phyloP scores from a whole-genome alignment of 1,139 yeast species.

The Geotrichum reessii region DNA sequence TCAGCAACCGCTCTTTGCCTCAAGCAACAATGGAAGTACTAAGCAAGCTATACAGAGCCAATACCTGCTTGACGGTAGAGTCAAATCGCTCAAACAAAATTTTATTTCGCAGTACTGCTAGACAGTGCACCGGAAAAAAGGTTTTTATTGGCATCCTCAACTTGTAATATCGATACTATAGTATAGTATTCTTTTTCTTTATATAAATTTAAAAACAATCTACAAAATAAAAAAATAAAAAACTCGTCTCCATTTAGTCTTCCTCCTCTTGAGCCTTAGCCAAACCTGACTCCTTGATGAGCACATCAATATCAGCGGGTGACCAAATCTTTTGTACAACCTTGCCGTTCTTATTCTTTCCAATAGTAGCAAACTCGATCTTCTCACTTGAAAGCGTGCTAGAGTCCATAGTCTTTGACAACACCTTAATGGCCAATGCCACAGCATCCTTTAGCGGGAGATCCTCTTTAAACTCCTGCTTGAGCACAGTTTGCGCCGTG shows the following conservation, averaged over 20 bases:
- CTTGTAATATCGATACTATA: background rate
- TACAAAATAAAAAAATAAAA: background rate
- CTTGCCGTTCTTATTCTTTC: conserved; percentile 45
- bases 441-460: conserved; percentile 72
- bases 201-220: background rate
- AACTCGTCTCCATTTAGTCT: conserved; percentile 27
- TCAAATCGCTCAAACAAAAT: background rate
- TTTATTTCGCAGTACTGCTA: background rate
- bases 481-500: conserved; percentile 90
- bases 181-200: background rate
- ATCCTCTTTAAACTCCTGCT: conserved; percentile 90
- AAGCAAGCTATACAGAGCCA: background rate
- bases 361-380: conserved; percentile 82
- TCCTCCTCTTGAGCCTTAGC: conserved; percentile 49
- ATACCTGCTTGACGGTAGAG: background rate
- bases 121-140: too few species aligned
- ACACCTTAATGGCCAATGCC: conserved; percentile 82
- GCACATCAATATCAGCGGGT: conserved; percentile 66
- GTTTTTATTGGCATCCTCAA: too few species aligned
- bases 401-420: conserved; percentile 91
- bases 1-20: background rate
- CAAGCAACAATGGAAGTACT: background rate
- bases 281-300: conserved; percentile 71
- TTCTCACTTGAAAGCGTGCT: conserved; percentile 81
- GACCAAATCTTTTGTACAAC: conserved; percentile 71